Base-by-base conservation (phyloP, 2,329 filamentous ascomycete species). In the Diatrype stigma region DNA sequence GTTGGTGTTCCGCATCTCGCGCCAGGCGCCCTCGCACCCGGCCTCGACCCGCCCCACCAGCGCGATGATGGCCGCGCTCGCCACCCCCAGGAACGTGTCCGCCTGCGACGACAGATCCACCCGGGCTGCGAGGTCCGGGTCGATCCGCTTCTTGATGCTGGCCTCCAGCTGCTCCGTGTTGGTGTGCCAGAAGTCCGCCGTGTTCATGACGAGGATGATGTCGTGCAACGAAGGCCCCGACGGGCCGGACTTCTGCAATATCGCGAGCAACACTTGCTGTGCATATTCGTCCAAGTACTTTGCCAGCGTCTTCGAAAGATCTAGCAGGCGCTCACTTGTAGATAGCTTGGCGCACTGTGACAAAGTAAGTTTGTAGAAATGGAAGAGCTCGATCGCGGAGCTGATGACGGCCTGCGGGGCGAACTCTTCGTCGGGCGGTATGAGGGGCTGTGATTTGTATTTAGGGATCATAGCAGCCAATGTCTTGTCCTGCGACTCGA, bases 271-370 rank as follows among this genome's bases (percentile, higher is more conserved):
- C 2, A 99, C 90, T 61, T 96, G 90, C 65, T 97, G 92, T 0
- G 92, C 90, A 66, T 99, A 99, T 61, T 94, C 88, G 66, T 99
- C 94, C 1, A 99, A 77, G 61, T 99, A 96, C 64, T 92, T 96
- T 11, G 89, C 90, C 60, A 99, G 84, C 1, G 87, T 92, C 60
- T 81, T 88, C 0, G 91, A 87, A 8, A 99, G 73, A 57, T 99
- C 93, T 11, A 95, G 77, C 40, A 99, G 74, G 38, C 90, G 84
- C 49, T 87, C 85, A n/a, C 91, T 89, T 0, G 93, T 96, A 0
- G 94, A 97, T 1, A 99, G 78, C 68, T 96, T 97, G 3, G 94
- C 91, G 70, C 94, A 99, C 71, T 99, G 94, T 3, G 91, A 90
- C 34, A 99, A 74, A 0, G 90, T 93, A 52, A 93, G 81, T 54